Base-by-base conservation (phyloP, 2,329 filamentous ascomycete genomes). In the Aspergillus eucalypticola region DNA sequence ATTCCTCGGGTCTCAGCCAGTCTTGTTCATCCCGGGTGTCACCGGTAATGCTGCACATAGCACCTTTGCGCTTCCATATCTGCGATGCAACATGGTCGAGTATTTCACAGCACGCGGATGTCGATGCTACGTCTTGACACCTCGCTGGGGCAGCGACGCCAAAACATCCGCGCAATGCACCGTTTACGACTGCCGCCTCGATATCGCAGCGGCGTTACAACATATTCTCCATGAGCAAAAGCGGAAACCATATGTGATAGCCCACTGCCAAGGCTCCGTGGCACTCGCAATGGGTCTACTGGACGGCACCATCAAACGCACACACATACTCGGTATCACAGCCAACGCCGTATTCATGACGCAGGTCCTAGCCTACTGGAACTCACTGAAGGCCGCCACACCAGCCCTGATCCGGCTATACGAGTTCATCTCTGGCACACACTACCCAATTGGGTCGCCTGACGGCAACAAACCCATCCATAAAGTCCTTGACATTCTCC, bases 291-390 rank as follows among this genome's bases (percentile, higher is more conserved):
- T 62, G 54, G 60, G 44, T 5, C n/a, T 62, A 2, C 25, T 62
- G 2, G 50, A 56, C 15, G 57, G 54, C 8, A 53, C 53, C 10
- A 41, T 60, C 8, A n/a, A 57, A 1, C 17, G 55, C n/a, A 44
- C 19, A 5, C 55, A 64, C 2, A 35, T 68, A 6, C 55, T 64
- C 19, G 67, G 67, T 0, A 54, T 69, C 19, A 66, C 66, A 8
- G 66, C 60, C 3, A 67, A 63, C 51, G 62, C 63, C 5, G 67
- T 69, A 21, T 68, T 69, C 62, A 67, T 69, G 38, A 61, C 62
- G 35, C 62, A 64, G 51, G 51, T 55, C 3, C 59, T 62, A 19
- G 59, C 27, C 1, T 63, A 66, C 48, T 67, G 62, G 65, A 68
- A 67, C n/a, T 58, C 65, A 1, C 2, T 65, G 27, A 61, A 64